Evolutionary conservation across 805 yeast species (phyloP), one percentile per base, ranked within the genome.

Genomic region (Saccharomycopsis olivae): DNA sequence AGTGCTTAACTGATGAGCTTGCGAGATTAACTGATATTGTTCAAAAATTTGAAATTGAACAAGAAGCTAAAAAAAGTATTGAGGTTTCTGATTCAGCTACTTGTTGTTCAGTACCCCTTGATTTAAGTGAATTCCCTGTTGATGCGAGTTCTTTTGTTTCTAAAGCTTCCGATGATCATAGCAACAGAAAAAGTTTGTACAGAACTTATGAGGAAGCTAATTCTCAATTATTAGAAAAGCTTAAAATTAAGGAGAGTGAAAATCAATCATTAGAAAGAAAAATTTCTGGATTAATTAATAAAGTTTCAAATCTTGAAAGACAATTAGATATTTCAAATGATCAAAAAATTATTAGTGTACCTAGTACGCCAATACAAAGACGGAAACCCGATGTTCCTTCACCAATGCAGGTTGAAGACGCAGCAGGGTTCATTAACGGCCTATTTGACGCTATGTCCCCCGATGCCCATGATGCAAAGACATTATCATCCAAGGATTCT

Each of bases 241-340:
- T 45, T n/a, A 45, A 45, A 34, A 14, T 45, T 11, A 38, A 29
- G 16, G 48, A 45, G 23, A 29, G 37, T 5, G 48, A 45, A 36
- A 45, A 45, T 34, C 46, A 39, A 15, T 17, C 43, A 9, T 32
- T 45, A 8, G 19, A 18, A 3, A 17, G 21, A 13, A 37, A 28
- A 25, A 29, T 41, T 19, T 28, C 28, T 14, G 25, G 35, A 11
- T 31, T 45, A 20, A 38, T 13, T 16, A n/a, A 30, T 16, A 4
- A 8, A 11, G 31, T 28, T 23, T 21, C 5, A 9, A 25, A 36
- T 13, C 8, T 19, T 16, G 28, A 20, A 30, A 17, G 13, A 6
- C n/a, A n/a, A n/a, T n/a, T n/a, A n/a, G n/a, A 27, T 23, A 23
- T 23, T 8, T 8, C 6, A 11, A 23, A 23, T 23, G 27, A 23